Percentiles rank a stretch among this genome's conserved stretches.
Evolutionary conservation across 345 rosid genomes (phyloP).

Genomic region (Camelina neglecta): DNA sequence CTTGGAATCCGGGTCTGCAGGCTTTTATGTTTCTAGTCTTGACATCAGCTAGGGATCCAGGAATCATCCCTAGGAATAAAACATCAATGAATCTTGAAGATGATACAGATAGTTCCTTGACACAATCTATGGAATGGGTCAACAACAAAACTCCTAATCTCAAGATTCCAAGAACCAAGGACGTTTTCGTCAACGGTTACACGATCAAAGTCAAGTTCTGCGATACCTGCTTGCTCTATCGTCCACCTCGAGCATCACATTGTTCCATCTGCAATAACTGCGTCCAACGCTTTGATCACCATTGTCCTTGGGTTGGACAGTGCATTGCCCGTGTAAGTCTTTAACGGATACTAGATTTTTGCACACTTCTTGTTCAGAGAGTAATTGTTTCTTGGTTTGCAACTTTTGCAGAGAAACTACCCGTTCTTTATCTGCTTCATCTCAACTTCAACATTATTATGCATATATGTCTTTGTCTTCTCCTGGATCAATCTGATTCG

Average conservation of each 20-base stretch:
- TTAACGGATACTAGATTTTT: background rate
- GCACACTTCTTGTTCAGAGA: background rate
- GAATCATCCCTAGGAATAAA: constrained; percentile 85
- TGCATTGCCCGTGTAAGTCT: constrained; percentile 84
- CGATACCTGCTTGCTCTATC: constrained; percentile 84
- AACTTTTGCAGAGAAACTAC: constrained; percentile 81
- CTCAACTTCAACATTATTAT: constrained; percentile 67
- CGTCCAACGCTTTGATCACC: constrained; percentile 92
- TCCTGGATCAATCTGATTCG: constrained; percentile 80
- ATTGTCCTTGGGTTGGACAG: constrained; percentile 99
- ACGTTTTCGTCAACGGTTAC: constrained; percentile 70
- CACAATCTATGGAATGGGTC: constrained; percentile 48
- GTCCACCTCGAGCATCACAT: constrained; percentile 97
- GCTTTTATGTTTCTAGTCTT: constrained; percentile 68
- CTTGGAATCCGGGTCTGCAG: constrained; percentile 39
- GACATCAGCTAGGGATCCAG: constrained; percentile 94
- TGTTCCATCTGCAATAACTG: constrained; percentile 96
- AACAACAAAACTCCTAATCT: constrained; percentile 58
- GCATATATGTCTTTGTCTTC: constrained; percentile 80
- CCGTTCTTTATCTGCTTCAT: constrained; percentile 91
- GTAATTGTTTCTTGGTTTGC: background rate
- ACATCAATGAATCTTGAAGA: constrained; percentile 59
- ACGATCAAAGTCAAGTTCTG: constrained; percentile 81
- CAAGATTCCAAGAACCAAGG: constrained; percentile 64
- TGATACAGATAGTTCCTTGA: constrained; percentile 41